A percentile compares a stretch with the other conserved stretches of the same genome.
phyloP scores from a whole-genome alignment of 805 yeast species.

The Wickerhamiella kurtzmanii region DNA sequence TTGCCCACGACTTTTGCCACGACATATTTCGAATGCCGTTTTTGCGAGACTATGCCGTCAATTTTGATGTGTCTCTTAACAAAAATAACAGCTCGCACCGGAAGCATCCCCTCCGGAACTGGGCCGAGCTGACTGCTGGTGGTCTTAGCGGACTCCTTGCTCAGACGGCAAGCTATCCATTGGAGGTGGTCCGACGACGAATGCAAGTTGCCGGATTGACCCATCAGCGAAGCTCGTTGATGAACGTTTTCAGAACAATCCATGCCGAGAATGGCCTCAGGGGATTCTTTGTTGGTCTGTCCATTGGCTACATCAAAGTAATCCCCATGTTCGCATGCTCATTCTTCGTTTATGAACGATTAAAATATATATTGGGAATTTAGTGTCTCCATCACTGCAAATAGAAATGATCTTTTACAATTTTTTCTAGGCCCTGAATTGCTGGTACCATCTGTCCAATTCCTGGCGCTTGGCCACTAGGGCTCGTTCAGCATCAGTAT shows the following conservation, averaged over 20 bases:
- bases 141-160: slow-evolving; percentile 92
- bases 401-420: neutral
- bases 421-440: slow-evolving; percentile 28
- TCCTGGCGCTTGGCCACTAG: slow-evolving; percentile 46
- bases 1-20: slow-evolving; percentile 83
- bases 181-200: slow-evolving; percentile 86
- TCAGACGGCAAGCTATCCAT: slow-evolving; percentile 93
- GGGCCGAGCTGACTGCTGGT: slow-evolving; percentile 92
- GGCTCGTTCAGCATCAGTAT: slow-evolving; percentile 43
- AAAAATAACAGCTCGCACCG: slow-evolving; percentile 19
- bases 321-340: slow-evolving; percentile 97
- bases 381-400: slow-evolving; percentile 16
- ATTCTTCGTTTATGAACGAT: slow-evolving; percentile 82
- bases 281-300: slow-evolving; percentile 88
- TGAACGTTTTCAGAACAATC: slow-evolving; percentile 36
- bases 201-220: slow-evolving; percentile 88
- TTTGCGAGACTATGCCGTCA: slow-evolving; percentile 36
- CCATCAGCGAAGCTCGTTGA: slow-evolving; percentile 22
- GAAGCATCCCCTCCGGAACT: slow-evolving; percentile 59
- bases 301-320: slow-evolving; percentile 90
- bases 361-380: slow-evolving; percentile 58
- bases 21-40: slow-evolving; percentile 60
- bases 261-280: slow-evolving; percentile 61
- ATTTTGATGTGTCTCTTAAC: slow-evolving; percentile 5
- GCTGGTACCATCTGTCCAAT: slow-evolving; percentile 65